Conservation (phyloP, 306 rosid genomes). For the Lotus japonicus region DNA sequence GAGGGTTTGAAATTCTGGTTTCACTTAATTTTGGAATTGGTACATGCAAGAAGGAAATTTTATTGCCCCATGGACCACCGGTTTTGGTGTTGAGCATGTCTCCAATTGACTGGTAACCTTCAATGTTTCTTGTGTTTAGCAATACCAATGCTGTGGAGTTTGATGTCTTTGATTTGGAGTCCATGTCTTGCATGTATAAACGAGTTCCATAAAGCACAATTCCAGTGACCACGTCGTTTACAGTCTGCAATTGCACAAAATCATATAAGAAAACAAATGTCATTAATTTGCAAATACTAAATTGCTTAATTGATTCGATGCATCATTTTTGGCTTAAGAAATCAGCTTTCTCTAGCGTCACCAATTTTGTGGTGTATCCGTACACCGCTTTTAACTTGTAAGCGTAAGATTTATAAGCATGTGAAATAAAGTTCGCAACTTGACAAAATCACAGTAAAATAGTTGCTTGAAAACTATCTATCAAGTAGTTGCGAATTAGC, state of each 20-base stretch:
- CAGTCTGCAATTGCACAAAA: slow-evolving; percentile 28
- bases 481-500: no score
- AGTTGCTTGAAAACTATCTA: no score
- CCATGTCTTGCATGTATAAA: slow-evolving; percentile 43
- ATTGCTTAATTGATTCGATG: no score
- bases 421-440: no score
- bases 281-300: no score
- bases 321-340: no score
- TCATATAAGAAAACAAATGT: no score
- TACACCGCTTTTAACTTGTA: no score
- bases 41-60: slow-evolving; percentile 36
- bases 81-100: slow-evolving; percentile 42
- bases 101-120: slow-evolving; percentile 40
- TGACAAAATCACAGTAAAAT: no score
- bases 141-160: slow-evolving; percentile 45
- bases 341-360: no score
- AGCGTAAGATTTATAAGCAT: no score
- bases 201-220: slow-evolving; percentile 38
- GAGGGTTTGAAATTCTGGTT: slow-evolving; percentile 26
- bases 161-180: slow-evolving; percentile 30
- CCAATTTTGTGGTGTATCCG: no score
- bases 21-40: slow-evolving; percentile 39
- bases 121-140: slow-evolving; percentile 47
- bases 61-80: slow-evolving; percentile 52
- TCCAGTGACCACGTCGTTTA: slow-evolving; percentile 51